Percentiles rank a stretch among this genome's conserved stretches.
Conservation (phyloP, 306 rosid genomes). For the Senna tora region DNA sequence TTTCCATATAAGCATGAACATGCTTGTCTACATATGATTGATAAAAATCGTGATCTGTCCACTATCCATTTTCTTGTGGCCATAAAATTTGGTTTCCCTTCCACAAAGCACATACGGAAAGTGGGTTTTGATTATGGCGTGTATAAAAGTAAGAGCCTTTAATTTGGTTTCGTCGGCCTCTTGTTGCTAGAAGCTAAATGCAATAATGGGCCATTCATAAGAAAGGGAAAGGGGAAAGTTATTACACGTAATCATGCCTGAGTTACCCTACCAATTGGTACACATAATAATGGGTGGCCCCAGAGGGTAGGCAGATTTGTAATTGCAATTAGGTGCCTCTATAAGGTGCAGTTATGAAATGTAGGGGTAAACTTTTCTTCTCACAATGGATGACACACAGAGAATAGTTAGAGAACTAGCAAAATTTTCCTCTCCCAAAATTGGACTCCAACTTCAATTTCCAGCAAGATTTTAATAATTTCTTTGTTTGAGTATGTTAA, state of each 20-base stretch:
- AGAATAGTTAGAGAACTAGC: not conserved
- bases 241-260: not conserved
- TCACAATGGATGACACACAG: not conserved
- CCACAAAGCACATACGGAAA: not conserved
- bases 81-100: not conserved
- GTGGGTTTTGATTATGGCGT: not conserved
- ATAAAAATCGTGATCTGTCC: not conserved
- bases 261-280: not conserved
- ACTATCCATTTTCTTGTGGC: too few species aligned
- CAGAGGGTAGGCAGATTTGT: slow-evolving; percentile 1
- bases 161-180: too few species aligned
- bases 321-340: not conserved
- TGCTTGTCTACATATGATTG: not conserved
- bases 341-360: not conserved
- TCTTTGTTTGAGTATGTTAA: not conserved
- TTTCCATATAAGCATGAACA: not conserved
- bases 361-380: not conserved
- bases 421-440: not conserved
- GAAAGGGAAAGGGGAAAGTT: not conserved
- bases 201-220: not conserved
- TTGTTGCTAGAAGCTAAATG: not conserved
- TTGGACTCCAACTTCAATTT: not conserved
- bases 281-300: not conserved
- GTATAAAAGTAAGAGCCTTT: not conserved
- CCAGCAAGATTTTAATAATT: not conserved